Percentiles rank a stretch among this genome's conserved stretches.
These are phyloP conservation scores for Pulveroboletus ravenelii DNA, from an alignment of 768 basidiomycete species.

Conservation along the genomic window DNA sequence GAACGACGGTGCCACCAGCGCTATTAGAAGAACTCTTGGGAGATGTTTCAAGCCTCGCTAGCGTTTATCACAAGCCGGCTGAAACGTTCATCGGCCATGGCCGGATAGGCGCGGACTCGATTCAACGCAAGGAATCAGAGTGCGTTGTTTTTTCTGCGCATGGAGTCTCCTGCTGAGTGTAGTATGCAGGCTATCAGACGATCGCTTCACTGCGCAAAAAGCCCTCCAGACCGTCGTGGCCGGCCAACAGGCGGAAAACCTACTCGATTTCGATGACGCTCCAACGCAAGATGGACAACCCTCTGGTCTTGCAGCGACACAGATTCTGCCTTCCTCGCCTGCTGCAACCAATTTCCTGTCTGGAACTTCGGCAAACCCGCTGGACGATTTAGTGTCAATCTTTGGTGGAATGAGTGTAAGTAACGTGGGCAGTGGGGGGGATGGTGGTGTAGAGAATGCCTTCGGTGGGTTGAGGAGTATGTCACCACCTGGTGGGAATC, in stretches of 20 bases:
- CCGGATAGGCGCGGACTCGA: slow-evolving; percentile 75
- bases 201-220: slow-evolving; percentile 69
- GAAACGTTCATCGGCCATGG: slow-evolving; percentile 95
- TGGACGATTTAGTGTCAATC: slow-evolving; percentile 91
- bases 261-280: slow-evolving; percentile 88
- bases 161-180: slow-evolving; percentile 1
- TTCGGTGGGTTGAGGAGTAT: slow-evolving; percentile 20
- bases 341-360: slow-evolving; percentile 71
- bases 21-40: slow-evolving; percentile 87
- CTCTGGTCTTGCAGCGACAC: slow-evolving; percentile 74
- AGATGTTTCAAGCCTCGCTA: slow-evolving; percentile 85
- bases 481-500: slow-evolving; percentile 4
- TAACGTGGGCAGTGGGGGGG: slow-evolving; percentile 11
- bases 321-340: slow-evolving; percentile 64
- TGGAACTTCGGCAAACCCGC: slow-evolving; percentile 80
- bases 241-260: slow-evolving; percentile 91
- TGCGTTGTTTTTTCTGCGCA: slow-evolving; percentile 31
- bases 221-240: slow-evolving; percentile 88
- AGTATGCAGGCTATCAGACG: slow-evolving; percentile 52
- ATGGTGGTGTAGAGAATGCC: slow-evolving; percentile 4
- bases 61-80: slow-evolving; percentile 95
- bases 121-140: slow-evolving; percentile 62
- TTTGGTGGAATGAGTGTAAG: slow-evolving; percentile 57
- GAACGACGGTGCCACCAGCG: slow-evolving; percentile 83
- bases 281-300: slow-evolving; percentile 53